These are phyloP conservation scores for Xylaria palmicola DNA, from an alignment of 495 filamentous ascomycete genomes.

Conservation along the genomic window DNA sequence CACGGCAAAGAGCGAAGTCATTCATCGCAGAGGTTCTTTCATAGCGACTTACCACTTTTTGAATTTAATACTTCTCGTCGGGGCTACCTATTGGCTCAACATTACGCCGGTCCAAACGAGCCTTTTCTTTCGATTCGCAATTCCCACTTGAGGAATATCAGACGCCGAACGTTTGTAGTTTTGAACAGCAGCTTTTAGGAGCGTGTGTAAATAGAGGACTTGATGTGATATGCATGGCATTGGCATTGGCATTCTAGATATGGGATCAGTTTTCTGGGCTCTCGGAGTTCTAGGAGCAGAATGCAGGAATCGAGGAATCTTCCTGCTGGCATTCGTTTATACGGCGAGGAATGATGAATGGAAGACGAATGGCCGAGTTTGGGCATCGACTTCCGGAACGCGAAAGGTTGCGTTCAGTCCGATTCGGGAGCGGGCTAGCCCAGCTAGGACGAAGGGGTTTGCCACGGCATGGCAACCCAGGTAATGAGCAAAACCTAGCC, in stretches of 20 bases:
- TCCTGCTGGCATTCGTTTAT: slow-evolving; percentile 41
- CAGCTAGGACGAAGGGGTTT: slow-evolving; percentile 30
- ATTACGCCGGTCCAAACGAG: slow-evolving; percentile 1
- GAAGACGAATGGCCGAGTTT: slow-evolving; percentile 11
- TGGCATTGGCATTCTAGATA: slow-evolving; percentile 54
- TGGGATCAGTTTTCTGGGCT: slow-evolving; percentile 41
- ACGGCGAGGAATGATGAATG: slow-evolving; percentile 17
- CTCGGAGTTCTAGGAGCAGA: slow-evolving; percentile 50
- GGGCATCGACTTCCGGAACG: slow-evolving; percentile 21
- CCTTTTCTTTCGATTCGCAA: slow-evolving; percentile 30
- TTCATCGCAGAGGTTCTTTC: slow-evolving; percentile 40
- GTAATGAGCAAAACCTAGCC: slow-evolving; percentile 36
- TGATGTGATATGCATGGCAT: slow-evolving; percentile 56
- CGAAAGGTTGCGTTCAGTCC: slow-evolving; percentile 24
- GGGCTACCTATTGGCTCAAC: not conserved
- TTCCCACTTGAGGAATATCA: slow-evolving; percentile 27
- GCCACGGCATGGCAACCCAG: slow-evolving; percentile 20
- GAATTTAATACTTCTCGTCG: slow-evolving; percentile 9
- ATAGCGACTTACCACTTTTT: slow-evolving; percentile 26
- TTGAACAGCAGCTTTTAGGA: slow-evolving; percentile 36
- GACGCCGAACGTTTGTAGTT: slow-evolving; percentile 28
- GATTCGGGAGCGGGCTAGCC: slow-evolving; percentile 35
- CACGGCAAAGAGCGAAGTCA: slow-evolving; percentile 47
- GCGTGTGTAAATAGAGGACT: slow-evolving; percentile 47
- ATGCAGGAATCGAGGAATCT: slow-evolving; percentile 26